These are phyloP conservation scores for Trichoderma lentiforme DNA, from an alignment of 2,329 filamentous ascomycete species.

Conservation along the genomic window DNA sequence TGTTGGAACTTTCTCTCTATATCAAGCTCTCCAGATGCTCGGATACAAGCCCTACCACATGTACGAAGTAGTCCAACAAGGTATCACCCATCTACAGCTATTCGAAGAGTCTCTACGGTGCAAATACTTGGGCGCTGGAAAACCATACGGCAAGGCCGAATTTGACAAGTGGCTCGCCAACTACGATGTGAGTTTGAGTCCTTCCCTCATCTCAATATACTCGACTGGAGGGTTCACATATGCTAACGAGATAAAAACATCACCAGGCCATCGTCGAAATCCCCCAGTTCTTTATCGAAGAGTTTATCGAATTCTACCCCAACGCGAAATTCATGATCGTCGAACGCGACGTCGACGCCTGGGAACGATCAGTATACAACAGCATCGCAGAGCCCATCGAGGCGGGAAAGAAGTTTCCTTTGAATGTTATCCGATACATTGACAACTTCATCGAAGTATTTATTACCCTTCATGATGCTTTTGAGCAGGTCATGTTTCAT, in stretches of 20 bases:
- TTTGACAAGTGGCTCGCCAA: constrained; percentile 41
- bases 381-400: constrained; percentile 22
- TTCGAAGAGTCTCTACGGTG: constrained; percentile 31
- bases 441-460: constrained; percentile 21
- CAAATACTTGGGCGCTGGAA: constrained; percentile 28
- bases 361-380: constrained; percentile 28
- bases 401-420: constrained; percentile 22
- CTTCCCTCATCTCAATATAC: neutral
- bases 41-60: constrained; percentile 39
- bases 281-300: constrained; percentile 29
- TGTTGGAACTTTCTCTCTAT: constrained; percentile 36
- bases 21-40: constrained; percentile 32
- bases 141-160: constrained; percentile 34
- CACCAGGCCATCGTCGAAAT: constrained; percentile 20
- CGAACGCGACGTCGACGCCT: constrained; percentile 35
- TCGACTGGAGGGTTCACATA: neutral
- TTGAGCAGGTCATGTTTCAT: constrained; percentile 15
- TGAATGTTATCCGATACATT: constrained; percentile 27
- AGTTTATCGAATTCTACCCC: constrained; percentile 25
- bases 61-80: constrained; percentile 28
- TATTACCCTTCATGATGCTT: constrained; percentile 4
- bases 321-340: constrained; percentile 37
- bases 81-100: constrained; percentile 25
- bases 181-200: constrained; percentile 32
- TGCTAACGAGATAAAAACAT: neutral